phyloP scores from a whole-genome alignment of 2,329 filamentous ascomycete species.

The Paracamarosporium sp. region DNA sequence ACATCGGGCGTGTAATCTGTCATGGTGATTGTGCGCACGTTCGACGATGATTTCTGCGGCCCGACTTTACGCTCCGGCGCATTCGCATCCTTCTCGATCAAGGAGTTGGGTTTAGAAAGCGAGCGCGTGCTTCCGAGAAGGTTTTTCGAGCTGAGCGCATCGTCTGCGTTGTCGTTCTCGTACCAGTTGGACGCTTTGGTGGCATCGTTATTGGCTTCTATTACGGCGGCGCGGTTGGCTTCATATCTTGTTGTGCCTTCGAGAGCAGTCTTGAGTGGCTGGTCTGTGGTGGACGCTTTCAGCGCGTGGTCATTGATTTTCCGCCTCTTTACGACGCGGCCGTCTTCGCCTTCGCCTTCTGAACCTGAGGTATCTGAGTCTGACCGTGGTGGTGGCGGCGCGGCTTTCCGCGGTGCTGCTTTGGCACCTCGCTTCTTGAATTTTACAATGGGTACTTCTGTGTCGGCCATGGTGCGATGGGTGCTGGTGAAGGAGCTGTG shows the following conservation, averaged over 20 bases:
- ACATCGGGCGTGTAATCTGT: slow-evolving; percentile 92
- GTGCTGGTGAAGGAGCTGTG: neutral
- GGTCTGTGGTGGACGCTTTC: slow-evolving; percentile 67
- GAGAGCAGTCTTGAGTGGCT: slow-evolving; percentile 49
- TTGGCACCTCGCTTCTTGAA: slow-evolving; percentile 90
- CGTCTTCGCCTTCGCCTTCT: slow-evolving; percentile 71
- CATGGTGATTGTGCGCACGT: slow-evolving; percentile 87
- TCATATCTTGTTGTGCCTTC: slow-evolving; percentile 61
- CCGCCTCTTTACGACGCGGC: slow-evolving; percentile 78
- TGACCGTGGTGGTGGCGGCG: slow-evolving; percentile 73
- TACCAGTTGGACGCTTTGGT: slow-evolving; percentile 92
- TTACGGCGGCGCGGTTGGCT: slow-evolving; percentile 67
- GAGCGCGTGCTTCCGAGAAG: slow-evolving; percentile 66
- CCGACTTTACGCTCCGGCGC: slow-evolving; percentile 75
- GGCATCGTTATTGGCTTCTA: slow-evolving; percentile 79
- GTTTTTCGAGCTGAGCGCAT: slow-evolving; percentile 59
- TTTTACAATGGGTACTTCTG: slow-evolving; percentile 63
- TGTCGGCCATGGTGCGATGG: slow-evolving; percentile 14
- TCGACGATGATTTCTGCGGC: slow-evolving; percentile 85
- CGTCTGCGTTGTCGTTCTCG: slow-evolving; percentile 74
- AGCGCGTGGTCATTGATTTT: slow-evolving; percentile 72
- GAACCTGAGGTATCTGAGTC: slow-evolving; percentile 70
- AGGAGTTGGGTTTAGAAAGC: slow-evolving; percentile 53
- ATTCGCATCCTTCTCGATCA: slow-evolving; percentile 82
- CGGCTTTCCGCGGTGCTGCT: slow-evolving; percentile 80